These are phyloP conservation scores for Metschnikowia corniflorae DNA, from an alignment of 805 yeast genomes.

Conservation along the genomic window DNA sequence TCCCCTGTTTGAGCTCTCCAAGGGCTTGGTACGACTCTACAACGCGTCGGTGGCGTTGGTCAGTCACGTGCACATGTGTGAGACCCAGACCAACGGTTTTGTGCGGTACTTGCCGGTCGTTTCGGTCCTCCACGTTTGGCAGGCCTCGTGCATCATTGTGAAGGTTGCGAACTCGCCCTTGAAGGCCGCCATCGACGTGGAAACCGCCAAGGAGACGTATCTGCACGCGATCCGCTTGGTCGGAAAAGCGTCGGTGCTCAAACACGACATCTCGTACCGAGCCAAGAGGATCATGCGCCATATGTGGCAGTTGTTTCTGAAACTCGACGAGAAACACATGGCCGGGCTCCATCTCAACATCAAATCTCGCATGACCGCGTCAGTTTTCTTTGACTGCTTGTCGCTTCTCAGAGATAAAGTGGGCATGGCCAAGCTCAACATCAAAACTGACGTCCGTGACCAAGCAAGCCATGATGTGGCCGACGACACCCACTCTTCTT, in stretches of 20 bases:
- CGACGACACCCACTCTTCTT: slow-evolving; percentile 27
- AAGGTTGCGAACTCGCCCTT: slow-evolving; percentile 75
- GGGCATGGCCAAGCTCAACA: slow-evolving; percentile 70
- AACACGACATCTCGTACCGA: slow-evolving; percentile 90
- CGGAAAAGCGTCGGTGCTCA: slow-evolving; percentile 75
- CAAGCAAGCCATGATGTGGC: slow-evolving; percentile 18
- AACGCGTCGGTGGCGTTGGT: slow-evolving; percentile 74
- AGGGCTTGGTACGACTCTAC: slow-evolving; percentile 73
- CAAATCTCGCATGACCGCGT: slow-evolving; percentile 84
- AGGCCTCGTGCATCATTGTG: slow-evolving; percentile 80
- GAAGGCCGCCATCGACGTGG: slow-evolving; percentile 60
- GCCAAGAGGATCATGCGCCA: slow-evolving; percentile 92
- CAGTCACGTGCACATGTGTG: slow-evolving; percentile 61
- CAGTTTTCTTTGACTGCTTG: slow-evolving; percentile 87
- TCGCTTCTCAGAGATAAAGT: slow-evolving; percentile 82
- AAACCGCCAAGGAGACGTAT: slow-evolving; percentile 67
- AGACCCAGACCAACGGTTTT: slow-evolving; percentile 55
- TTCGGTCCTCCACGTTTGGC: slow-evolving; percentile 82
- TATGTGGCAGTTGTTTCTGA: slow-evolving; percentile 83
- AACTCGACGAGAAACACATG: slow-evolving; percentile 53
- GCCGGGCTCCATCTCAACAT: slow-evolving; percentile 50
- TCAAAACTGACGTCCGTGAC: slow-evolving; percentile 24
- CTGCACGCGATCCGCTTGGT: slow-evolving; percentile 65
- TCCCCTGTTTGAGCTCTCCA: slow-evolving; percentile 57
- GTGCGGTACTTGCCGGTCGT: slow-evolving; percentile 81